These are phyloP conservation scores for Odonthalia washingtoniensis DNA, from an alignment of 31 red algal species.

Conservation along the genomic window DNA sequence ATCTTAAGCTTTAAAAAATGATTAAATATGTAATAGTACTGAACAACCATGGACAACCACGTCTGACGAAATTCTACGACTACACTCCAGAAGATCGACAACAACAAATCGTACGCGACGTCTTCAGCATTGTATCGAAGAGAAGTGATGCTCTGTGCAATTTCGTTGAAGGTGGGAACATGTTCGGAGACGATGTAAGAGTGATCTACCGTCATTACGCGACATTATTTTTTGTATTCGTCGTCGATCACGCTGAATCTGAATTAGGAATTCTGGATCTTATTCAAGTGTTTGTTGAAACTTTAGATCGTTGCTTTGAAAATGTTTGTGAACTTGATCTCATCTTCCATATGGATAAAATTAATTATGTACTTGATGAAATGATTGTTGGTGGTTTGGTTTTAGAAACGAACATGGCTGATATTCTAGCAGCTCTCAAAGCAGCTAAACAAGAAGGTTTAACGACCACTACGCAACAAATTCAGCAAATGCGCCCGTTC, in stretches of 20 bases:
- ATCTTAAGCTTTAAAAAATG: too few relatives aligned
- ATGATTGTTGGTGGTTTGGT: constrained; percentile 97
- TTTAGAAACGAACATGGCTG: constrained; percentile 92
- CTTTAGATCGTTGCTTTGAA: constrained; percentile 95
- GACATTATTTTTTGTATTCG: constrained; percentile 96
- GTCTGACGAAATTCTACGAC: constrained; percentile 93
- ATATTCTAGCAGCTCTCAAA: constrained; percentile 85
- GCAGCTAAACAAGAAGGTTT: constrained; percentile 63
- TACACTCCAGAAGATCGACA: constrained; percentile 78
- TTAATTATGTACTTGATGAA: constrained; percentile 97
- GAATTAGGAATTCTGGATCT: constrained; percentile 98
- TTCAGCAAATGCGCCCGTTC: constrained; percentile 30
- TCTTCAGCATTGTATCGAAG: constrained; percentile 65
- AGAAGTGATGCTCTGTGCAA: constrained; percentile 79
- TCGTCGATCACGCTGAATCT: constrained; percentile 87
- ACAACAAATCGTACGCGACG: constrained; percentile 81
- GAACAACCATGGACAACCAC: constrained; percentile 94
- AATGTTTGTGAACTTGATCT: constrained; percentile 99
- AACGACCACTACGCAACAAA: neutral
- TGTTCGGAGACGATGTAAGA: constrained; percentile 65
- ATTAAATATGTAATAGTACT: constrained; percentile 91
- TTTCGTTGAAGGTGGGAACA: constrained; percentile 61
- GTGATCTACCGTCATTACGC: constrained; percentile 96
- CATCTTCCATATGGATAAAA: constrained; percentile 97
- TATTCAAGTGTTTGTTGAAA: constrained; percentile 99